Evolutionary conservation across 1,284 basidiomycete genomes (phyloP).

Genomic region (Sphagnurus paluster): DNA sequence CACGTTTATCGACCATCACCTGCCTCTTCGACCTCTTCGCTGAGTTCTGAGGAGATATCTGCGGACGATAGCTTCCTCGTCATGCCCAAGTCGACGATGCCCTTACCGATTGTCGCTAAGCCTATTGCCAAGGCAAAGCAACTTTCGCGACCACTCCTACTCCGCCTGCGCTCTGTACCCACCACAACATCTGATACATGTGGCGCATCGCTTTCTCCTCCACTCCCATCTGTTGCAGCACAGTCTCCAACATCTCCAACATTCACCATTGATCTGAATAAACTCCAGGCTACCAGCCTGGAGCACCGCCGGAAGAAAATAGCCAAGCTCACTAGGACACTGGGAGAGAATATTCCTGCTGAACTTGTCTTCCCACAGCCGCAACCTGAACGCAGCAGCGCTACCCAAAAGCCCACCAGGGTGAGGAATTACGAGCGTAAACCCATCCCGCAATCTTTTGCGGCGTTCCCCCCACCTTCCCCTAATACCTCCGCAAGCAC

Average conservation of each 20-base stretch:
- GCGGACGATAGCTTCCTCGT: slow-evolving; percentile 28
- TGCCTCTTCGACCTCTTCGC: slow-evolving; percentile 22
- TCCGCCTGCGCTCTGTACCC: slow-evolving; percentile 30
- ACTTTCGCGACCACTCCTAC: slow-evolving; percentile 29
- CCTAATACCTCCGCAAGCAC: slow-evolving; percentile 3
- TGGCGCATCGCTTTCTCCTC: slow-evolving; percentile 8
- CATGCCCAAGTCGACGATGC: slow-evolving; percentile 15
- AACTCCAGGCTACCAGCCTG: slow-evolving; percentile 7
- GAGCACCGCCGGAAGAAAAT: slow-evolving; percentile 33
- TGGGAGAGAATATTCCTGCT: slow-evolving; percentile 55
- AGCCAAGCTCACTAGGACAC: slow-evolving; percentile 50
- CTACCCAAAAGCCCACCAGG: slow-evolving; percentile 2
- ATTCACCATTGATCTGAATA: slow-evolving; percentile 22
- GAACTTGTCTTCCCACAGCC: slow-evolving; percentile 46
- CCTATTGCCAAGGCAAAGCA: slow-evolving; percentile 11
- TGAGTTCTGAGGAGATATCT: slow-evolving; percentile 17
- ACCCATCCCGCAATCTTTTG: slow-evolving; percentile 4
- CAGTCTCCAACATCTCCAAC: slow-evolving; percentile 24
- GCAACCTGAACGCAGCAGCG: not conserved
- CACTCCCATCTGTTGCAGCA: slow-evolving; percentile 6
- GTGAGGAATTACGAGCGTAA: slow-evolving; percentile 7
- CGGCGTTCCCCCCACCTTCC: not conserved
- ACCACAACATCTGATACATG: slow-evolving; percentile 15
- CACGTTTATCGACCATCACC: slow-evolving; percentile 31
- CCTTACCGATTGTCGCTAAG: slow-evolving; percentile 11